Base-by-base conservation (phyloP, 306 rosid genomes). In the Cyamopsis tetragonoloba region DNA sequence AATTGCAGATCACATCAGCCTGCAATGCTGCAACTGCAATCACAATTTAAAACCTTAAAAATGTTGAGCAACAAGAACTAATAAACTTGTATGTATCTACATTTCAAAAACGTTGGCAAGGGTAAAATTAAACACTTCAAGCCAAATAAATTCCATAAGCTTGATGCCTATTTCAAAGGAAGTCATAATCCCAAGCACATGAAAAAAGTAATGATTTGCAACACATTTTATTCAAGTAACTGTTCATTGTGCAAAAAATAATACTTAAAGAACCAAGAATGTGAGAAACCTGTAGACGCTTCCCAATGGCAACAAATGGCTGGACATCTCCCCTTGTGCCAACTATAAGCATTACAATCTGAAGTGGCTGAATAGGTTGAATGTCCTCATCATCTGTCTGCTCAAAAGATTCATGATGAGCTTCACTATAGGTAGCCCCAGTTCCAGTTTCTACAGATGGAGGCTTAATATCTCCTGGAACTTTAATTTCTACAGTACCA, bases 281-380 rank as follows among this genome's bases (percentile, higher is more conserved):
- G 19, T 17, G 19, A 8, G 73, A 73, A 41, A 93, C 96, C 97
- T 93, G 96, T 68, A 93, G 84, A 70, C 81, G 86, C 56, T 84
- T 89, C 65, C 96, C 98, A 32, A 93, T 89, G 66, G 98, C 96
- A 80, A 86, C 79, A 80, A 93, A 93, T 44, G 98, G 97, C 35
- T 93, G 98, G 30, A 93, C 96, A 78, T 93, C 98, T 77, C 98
- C 97, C 57, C 85, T 80, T 37, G 97, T 93, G 24, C 97, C 98
- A 26, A 89, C 98, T 76, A 93, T 88, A 75, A 93, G 95, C 89
- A 93, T 89, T 54, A 81, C 97, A 83, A 93, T 88, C 78, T 89
- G 89, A 76, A 81, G 72, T 0, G 88, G 96, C 34, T 30, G 88
- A 58, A 84, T 49, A 72, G 96, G 89, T 26, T 35, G 87, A 68